These are phyloP conservation scores for Angomonas deanei DNA, from an alignment of 208 protist genomes.

Conservation along the genomic window DNA sequence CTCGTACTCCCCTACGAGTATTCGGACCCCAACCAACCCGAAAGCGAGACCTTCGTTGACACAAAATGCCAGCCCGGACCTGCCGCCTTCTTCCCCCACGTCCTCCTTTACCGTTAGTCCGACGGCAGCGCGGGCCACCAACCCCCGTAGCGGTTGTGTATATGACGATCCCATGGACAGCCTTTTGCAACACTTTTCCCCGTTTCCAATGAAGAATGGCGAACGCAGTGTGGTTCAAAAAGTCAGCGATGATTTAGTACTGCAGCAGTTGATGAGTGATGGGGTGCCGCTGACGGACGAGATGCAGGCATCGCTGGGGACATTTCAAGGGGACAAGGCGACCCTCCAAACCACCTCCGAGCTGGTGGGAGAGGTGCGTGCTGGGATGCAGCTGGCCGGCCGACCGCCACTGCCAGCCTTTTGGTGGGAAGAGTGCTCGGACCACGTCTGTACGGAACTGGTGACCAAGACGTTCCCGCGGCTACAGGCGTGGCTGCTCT, in stretches of 20 bases:
- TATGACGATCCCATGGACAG: neutral
- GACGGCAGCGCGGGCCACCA: neutral
- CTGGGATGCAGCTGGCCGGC: constrained; percentile 1
- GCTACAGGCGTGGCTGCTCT: too few relatives aligned
- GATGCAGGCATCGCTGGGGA: constrained; percentile 15
- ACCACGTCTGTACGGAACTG: too few relatives aligned
- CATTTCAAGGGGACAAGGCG: constrained; percentile 2
- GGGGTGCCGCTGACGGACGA: constrained; percentile 26
- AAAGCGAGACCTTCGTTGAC: neutral
- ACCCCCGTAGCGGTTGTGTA: neutral
- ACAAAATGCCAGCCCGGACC: neutral
- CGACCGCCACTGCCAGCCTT: too few relatives aligned
- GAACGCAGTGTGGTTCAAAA: constrained; percentile 12
- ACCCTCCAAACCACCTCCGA: too few relatives aligned
- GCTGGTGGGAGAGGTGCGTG: neutral
- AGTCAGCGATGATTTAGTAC: constrained; percentile 53
- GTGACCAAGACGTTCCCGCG: too few relatives aligned
- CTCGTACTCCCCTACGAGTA: neutral
- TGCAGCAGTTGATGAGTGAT: constrained; percentile 56
- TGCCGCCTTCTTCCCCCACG: neutral
- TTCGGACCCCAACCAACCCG: neutral
- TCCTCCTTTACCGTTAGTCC: neutral
- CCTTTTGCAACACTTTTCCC: neutral
- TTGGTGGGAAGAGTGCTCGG: too few relatives aligned
- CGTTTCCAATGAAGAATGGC: neutral